phyloP scores from a whole-genome alignment of 176 grass and related monocot genomes.

The bread wheat (Triticum aestivum) region IWGSC_CS_RefSeq_v2.1 NC_057807.1:561694136-561694635 shows the following conservation, averaged over 20 bases:
- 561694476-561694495: background rate
- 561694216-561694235: background rate
- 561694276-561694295: background rate
- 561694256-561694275: too few species aligned
- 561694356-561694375: background rate
- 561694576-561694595: too few species aligned
- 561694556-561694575: background rate
- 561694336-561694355: background rate
- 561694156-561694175: background rate
- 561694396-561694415: background rate
- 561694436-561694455: background rate
- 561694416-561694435: background rate
- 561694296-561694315: background rate
- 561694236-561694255: background rate
- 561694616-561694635: background rate
- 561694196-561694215: background rate
- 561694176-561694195: background rate
- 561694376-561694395: background rate
- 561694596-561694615: background rate
- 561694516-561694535: too few species aligned
- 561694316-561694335: background rate
- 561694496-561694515: background rate
- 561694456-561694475: background rate
- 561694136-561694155: background rate
- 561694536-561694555: too few species aligned